Percentiles rank a stretch among this genome's conserved stretches.
Conservation (phyloP, 2,329 filamentous ascomycete genomes). For the Clonostachys chloroleuca region DNA sequence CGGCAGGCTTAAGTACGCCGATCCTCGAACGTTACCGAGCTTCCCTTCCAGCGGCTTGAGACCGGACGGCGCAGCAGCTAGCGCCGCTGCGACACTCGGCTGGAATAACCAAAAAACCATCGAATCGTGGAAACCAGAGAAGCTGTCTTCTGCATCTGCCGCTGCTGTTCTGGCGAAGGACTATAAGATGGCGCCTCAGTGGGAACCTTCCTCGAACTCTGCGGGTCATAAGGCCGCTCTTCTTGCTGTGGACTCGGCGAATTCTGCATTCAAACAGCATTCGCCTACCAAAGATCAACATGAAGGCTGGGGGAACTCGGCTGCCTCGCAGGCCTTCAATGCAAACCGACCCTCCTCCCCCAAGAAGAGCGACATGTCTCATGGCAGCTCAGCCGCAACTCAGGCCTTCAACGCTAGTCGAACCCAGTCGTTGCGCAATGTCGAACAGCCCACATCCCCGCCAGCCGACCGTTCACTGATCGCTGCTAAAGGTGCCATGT, state of each 20-base stretch:
- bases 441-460: constrained; percentile 10
- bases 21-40: constrained; percentile 68
- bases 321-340: constrained; percentile 64
- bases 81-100: constrained; percentile 70
- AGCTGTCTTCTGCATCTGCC: constrained; percentile 43
- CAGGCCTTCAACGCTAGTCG: constrained; percentile 30
- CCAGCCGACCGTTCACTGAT: constrained; percentile 62
- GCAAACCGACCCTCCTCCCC: constrained; percentile 11
- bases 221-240: constrained; percentile 73
- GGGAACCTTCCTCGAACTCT: constrained; percentile 59
- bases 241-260: constrained; percentile 46
- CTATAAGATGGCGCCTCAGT: constrained; percentile 40
- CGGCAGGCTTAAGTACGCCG: constrained; percentile 63
- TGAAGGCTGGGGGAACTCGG: constrained; percentile 57
- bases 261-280: constrained; percentile 18
- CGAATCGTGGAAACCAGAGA: constrained; percentile 62
- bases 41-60: constrained; percentile 64
- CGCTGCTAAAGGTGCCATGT: constrained; percentile 76
- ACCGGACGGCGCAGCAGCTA: constrained; percentile 56
- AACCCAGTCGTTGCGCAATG: constrained; percentile 16
- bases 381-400: constrained; percentile 20
- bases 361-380: constrained; percentile 9
- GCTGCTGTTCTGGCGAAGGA: constrained; percentile 37
- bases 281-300: constrained; percentile 12
- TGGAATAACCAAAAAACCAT: constrained; percentile 64